Percentiles rank a stretch among this genome's conserved stretches.
phyloP scores from a whole-genome alignment of 2,329 filamentous ascomycete species.

The Fusarium decemcellulare region DNA sequence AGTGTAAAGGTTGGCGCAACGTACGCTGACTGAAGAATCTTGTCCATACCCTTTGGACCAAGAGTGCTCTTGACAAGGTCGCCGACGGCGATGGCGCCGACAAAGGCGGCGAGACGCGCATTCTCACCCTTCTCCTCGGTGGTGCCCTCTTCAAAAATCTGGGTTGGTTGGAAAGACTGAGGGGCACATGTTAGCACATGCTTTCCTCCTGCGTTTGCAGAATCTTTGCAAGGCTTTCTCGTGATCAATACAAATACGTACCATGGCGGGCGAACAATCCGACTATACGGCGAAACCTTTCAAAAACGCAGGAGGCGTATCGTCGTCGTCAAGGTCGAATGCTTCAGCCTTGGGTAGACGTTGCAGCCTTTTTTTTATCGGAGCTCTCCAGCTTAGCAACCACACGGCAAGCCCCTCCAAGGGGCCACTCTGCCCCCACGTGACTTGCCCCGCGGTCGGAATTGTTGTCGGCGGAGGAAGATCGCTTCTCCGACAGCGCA shows the following conservation, averaged over 20 bases:
- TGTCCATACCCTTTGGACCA: slow-evolving; percentile 99
- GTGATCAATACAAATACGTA: slow-evolving; percentile 25
- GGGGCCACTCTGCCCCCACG: slow-evolving; percentile 47
- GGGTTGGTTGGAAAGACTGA: slow-evolving; percentile 85
- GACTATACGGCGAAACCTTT: slow-evolving; percentile 43
- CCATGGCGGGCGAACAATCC: slow-evolving; percentile 44
- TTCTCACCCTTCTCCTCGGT: slow-evolving; percentile 99
- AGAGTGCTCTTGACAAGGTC: slow-evolving; percentile 98
- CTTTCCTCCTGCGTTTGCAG: background rate
- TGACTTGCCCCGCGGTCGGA: slow-evolving; percentile 58
- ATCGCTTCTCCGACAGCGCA: slow-evolving; percentile 58
- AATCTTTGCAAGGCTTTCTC: background rate
- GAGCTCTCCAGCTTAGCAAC: slow-evolving; percentile 44
- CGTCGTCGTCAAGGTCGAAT: slow-evolving; percentile 46
- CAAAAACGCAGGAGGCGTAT: slow-evolving; percentile 34
- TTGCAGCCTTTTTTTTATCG: slow-evolving; percentile 48
- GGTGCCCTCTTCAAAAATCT: slow-evolving; percentile 98
- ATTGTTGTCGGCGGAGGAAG: slow-evolving; percentile 51
- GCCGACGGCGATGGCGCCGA: slow-evolving; percentile 97
- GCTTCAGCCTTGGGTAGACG: slow-evolving; percentile 49
- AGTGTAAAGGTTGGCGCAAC: slow-evolving; percentile 53
- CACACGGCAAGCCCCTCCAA: slow-evolving; percentile 45
- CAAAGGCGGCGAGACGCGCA: slow-evolving; percentile 97
- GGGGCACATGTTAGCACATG: slow-evolving; percentile 47
- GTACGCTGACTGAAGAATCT: slow-evolving; percentile 95